A percentile compares a stretch with the other conserved stretches of the same genome.
These are phyloP conservation scores for Moesziomyces sp. DNA, from an alignment of 1,284 basidiomycete genomes.

Conservation along the genomic window DNA sequence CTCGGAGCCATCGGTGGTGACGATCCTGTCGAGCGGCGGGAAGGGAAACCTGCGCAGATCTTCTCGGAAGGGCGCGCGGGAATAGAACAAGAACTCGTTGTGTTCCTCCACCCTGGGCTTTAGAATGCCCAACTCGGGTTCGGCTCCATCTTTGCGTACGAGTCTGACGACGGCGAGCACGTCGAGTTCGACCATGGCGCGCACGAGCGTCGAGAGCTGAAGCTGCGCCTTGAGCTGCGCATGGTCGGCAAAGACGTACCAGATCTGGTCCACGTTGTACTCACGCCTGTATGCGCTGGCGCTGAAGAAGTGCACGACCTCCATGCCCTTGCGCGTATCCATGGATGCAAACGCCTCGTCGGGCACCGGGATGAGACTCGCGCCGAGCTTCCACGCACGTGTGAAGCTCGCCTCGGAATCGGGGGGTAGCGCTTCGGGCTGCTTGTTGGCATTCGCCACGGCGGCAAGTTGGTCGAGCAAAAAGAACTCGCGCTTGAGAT, in stretches of 20 bases:
- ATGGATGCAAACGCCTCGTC: constrained; percentile 78
- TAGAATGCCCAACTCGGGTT: constrained; percentile 74
- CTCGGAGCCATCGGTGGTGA: constrained; percentile 79
- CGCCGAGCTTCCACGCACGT: constrained; percentile 90
- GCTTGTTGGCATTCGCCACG: constrained; percentile 61
- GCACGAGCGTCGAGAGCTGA: constrained; percentile 83
- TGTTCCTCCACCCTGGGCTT: constrained; percentile 49
- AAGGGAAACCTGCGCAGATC: constrained; percentile 89
- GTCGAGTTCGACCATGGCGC: constrained; percentile 78
- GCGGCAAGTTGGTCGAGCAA: constrained; percentile 54
- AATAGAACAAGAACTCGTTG: constrained; percentile 51
- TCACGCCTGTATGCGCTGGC: constrained; percentile 70
- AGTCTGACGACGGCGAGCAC: constrained; percentile 82
- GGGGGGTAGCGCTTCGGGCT: constrained; percentile 71
- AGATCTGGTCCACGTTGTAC: constrained; percentile 83
- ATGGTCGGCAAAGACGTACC: constrained; percentile 85
- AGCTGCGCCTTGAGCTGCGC: constrained; percentile 79
- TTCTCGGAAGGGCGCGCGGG: constrained; percentile 91
- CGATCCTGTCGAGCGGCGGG: constrained; percentile 79
- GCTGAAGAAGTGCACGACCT: constrained; percentile 85
- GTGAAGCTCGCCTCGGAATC: constrained; percentile 78
- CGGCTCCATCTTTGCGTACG: constrained; percentile 78
- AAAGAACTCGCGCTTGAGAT: constrained; percentile 40
- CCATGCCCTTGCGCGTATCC: constrained; percentile 81
- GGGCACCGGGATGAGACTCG: constrained; percentile 80